Evolutionary conservation across 768 basidiomycete genomes (phyloP).

Genomic region (Auricularia auricula-judae): DNA sequence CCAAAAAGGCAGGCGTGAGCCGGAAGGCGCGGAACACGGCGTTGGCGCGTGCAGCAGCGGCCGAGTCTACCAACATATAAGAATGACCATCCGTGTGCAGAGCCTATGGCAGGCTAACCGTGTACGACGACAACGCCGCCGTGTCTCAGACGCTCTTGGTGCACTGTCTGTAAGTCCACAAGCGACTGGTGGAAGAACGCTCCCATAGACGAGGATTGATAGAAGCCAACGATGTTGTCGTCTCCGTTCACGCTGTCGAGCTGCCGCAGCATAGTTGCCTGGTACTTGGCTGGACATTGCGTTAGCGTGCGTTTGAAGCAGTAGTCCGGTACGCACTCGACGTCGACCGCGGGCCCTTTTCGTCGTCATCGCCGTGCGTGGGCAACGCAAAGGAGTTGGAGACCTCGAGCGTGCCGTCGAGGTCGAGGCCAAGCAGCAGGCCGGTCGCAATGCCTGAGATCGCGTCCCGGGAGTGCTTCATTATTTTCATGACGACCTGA

Average conservation of each 20-base stretch:
- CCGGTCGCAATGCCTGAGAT: constrained; percentile 68
- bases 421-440: constrained; percentile 79
- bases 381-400: constrained; percentile 85
- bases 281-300: constrained; percentile 53
- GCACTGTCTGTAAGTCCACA: constrained; percentile 74
- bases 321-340: no score
- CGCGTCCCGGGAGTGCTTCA: constrained; percentile 83
- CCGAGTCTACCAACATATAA: constrained; percentile 42
- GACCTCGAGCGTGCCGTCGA: constrained; percentile 84
- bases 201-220: constrained; percentile 79
- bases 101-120: constrained; percentile 34
- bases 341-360: constrained; percentile 28
- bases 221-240: constrained; percentile 88
- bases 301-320: not conserved
- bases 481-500: constrained; percentile 86
- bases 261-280: constrained; percentile 73
- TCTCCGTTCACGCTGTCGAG: constrained; percentile 86
- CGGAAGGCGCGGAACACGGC: constrained; percentile 84
- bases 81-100: constrained; percentile 14
- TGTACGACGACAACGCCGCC: constrained; percentile 80
- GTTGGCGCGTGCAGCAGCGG: constrained; percentile 70
- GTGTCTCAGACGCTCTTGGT: constrained; percentile 76
- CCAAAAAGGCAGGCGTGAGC: constrained; percentile 67
- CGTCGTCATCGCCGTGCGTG: constrained; percentile 60
- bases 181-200: constrained; percentile 76